Conservation (phyloP, 257 asterid genomes). For the Petrea volubilis region DNA sequence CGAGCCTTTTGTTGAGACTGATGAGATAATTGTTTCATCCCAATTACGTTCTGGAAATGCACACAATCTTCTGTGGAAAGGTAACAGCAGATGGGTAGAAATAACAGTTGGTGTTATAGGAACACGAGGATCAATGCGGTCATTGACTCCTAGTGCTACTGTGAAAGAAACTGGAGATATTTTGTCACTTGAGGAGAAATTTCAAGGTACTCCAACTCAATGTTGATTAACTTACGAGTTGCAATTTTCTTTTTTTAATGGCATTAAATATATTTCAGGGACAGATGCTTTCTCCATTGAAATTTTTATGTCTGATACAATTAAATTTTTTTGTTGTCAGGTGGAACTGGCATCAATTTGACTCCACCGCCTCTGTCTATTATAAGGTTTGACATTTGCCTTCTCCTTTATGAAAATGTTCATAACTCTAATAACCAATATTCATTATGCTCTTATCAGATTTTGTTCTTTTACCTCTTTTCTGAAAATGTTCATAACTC, state of each 20-base stretch:
- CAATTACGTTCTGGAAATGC: conserved; percentile 42
- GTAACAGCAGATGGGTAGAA: conserved; percentile 89
- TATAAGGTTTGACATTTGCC: conserved; percentile 47
- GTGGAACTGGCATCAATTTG: conserved; percentile 95
- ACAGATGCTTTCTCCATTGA: neutral
- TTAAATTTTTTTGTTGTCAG: conserved; percentile 40
- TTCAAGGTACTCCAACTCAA: conserved; percentile 58
- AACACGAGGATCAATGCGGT: conserved; percentile 66
- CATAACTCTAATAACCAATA: no score
- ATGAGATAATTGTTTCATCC: conserved; percentile 66
- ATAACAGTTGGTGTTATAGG: conserved; percentile 89
- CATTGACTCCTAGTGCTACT: conserved; percentile 86
- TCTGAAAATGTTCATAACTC: neutral
- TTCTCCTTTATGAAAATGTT: neutral
- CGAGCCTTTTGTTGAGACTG: conserved; percentile 86
- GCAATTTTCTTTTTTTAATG: neutral
- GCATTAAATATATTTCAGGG: neutral
- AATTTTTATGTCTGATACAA: conserved; percentile 14
- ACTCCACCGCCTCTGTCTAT: conserved; percentile 90
- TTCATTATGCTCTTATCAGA: no score
- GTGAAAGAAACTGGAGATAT: conserved; percentile 88
- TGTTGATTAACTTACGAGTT: conserved; percentile 1
- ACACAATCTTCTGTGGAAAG: conserved; percentile 68
- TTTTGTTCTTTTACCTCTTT: no score
- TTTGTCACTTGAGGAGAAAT: conserved; percentile 89